Conservation (phyloP, 495 filamentous ascomycete genomes). For the Chlorociboria aeruginascens region DNA sequence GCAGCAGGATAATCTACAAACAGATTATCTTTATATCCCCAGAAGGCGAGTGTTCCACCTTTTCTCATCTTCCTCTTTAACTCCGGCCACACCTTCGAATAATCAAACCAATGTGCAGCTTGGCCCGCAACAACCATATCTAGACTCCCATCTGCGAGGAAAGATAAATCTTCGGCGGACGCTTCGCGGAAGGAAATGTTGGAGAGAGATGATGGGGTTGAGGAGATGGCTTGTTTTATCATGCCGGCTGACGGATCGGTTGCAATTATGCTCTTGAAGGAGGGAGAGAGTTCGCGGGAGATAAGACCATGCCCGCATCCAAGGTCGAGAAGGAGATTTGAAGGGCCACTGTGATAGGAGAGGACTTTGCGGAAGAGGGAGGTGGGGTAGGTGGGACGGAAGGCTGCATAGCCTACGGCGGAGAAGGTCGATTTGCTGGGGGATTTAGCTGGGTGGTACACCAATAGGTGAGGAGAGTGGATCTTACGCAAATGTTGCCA, state of each 20-base stretch:
- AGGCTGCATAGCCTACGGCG: conserved; percentile 43
- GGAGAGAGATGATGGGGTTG: conserved; percentile 19
- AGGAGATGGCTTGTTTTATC: conserved; percentile 37
- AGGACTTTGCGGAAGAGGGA: conserved; percentile 41
- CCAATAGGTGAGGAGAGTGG: conserved; percentile 4
- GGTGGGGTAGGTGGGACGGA: conserved; percentile 50
- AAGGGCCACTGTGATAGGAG: conserved; percentile 35
- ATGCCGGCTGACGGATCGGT: conserved; percentile 48
- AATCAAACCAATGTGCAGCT: conserved; percentile 57
- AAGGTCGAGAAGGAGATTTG: conserved; percentile 40
- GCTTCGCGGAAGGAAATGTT: conserved; percentile 35
- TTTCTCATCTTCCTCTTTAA: conserved; percentile 37
- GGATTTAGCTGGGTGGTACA: neutral
- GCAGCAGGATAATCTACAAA: conserved; percentile 37
- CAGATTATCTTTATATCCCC: conserved; percentile 51
- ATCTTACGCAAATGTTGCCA: conserved; percentile 37
- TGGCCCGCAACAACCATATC: conserved; percentile 50
- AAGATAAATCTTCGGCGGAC: conserved; percentile 38
- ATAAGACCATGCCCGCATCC: conserved; percentile 50
- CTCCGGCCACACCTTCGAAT: conserved; percentile 38
- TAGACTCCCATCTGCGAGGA: conserved; percentile 31
- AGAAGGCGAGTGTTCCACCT: conserved; percentile 46
- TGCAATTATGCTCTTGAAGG: conserved; percentile 37
- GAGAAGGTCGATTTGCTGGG: conserved; percentile 38
- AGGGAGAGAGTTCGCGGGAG: conserved; percentile 36